Base-by-base conservation (phyloP, 306 rosid species). In the Glycine soja region DNA sequence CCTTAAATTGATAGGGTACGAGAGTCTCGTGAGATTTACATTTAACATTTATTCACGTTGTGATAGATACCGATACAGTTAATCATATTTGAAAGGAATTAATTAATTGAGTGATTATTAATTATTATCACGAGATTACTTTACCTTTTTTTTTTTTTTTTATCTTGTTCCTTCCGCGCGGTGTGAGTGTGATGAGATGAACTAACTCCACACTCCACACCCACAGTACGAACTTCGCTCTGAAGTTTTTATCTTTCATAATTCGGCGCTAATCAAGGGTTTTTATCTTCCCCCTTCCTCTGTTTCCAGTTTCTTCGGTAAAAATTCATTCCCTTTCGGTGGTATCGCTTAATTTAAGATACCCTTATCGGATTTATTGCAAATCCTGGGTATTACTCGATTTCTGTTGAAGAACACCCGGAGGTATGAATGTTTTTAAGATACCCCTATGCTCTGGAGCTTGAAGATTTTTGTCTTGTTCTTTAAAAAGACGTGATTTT, bases 191-290 rank as follows among this genome's bases (percentile, higher is more conserved):
- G 75, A 66, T 4, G 67, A 63, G 72, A 4, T 38, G 6, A 38
- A 4, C 30, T 24, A 24, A 24, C 30, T 24, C 30, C 30, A 24
- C 30, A 24, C 30, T 24, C 30, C 30, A 24, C 7, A 71, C 66
- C 62, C 46, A 47, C 16, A 24, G 58, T 59, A 34, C 70, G 47
- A 5, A 50, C 74, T 48, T 7, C 51, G 7, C 50, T 46, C 57
- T 79, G 5, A 56, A 47, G 3, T 4, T 10, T 45, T 45, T 10
- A 1, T 24, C 30, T 57, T 66, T 18, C 32, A 13, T 42, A 38
- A 63, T 63, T 57, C 61, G 36, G 43, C 56, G 48, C 16, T 7
- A 11, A 42, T 62, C 32, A 46, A 78, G 86, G 86, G 73, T 53
- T 86, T 69, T 9, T 24, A 19, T 24, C 70, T 38, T 65, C 68